A percentile compares a stretch with the other conserved stretches of the same genome.
Conservation (phyloP, 2,329 filamentous ascomycete genomes). For the Colletotrichum incanum region DNA sequence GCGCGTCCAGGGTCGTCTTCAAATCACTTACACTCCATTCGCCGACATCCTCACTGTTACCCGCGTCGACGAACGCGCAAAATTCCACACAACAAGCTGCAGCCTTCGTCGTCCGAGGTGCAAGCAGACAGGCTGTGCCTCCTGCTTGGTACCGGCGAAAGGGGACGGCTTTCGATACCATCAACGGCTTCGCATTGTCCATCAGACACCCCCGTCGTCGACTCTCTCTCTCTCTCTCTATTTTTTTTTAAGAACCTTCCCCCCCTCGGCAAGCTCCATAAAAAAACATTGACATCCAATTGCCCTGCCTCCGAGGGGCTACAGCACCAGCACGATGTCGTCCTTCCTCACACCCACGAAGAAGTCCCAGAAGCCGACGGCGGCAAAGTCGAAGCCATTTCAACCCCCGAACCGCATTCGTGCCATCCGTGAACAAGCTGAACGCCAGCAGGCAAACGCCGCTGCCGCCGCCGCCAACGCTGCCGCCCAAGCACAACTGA, state of each 20-base stretch:
- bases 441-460: constrained; percentile 58
- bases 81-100: background rate
- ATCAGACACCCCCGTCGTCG: background rate
- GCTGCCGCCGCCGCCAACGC: constrained; percentile 49
- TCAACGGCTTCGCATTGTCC: background rate
- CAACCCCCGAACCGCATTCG: constrained; percentile 63
- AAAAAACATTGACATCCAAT: background rate
- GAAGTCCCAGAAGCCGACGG: constrained; percentile 49
- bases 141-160: constrained; percentile 30
- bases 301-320: background rate
- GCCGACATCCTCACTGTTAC: constrained; percentile 8
- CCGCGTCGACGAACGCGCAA: constrained; percentile 8
- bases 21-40: constrained; percentile 35
- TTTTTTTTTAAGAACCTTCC: background rate
- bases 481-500: constrained; percentile 38
- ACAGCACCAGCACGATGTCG: constrained; percentile 57
- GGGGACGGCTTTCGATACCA: constrained; percentile 7
- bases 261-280: background rate
- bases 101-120: background rate
- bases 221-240: background rate
- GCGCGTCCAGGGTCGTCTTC: background rate
- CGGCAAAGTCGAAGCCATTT: constrained; percentile 57
- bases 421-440: constrained; percentile 67
- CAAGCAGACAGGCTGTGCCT: constrained; percentile 21
- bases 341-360: constrained; percentile 62